Conservation (phyloP, 768 basidiomycete genomes). For the Galerina sulciceps region DNA sequence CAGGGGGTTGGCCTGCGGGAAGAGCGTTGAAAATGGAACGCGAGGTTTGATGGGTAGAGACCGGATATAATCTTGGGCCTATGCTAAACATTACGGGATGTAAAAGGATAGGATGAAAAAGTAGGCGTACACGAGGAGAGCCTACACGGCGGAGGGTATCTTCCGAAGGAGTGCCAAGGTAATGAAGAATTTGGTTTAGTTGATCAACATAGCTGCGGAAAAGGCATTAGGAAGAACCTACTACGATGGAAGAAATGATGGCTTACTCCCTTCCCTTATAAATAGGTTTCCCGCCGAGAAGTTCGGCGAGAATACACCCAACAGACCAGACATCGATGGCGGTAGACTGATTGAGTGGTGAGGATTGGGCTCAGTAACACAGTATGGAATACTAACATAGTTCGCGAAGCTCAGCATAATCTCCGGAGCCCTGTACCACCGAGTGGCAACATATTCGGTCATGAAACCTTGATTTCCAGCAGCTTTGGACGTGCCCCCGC, state of each 20-base stretch:
- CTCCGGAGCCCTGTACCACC: slow-evolving; percentile 98
- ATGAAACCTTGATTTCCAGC: slow-evolving; percentile 93
- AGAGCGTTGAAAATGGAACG: slow-evolving; percentile 89
- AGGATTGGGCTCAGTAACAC: slow-evolving; percentile 11
- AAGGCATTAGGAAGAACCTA: not conserved
- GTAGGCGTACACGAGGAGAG: slow-evolving; percentile 76
- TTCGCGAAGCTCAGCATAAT: slow-evolving; percentile 98
- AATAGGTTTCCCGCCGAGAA: slow-evolving; percentile 92
- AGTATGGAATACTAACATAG: slow-evolving; percentile 62
- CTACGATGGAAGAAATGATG: not conserved
- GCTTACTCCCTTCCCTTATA: slow-evolving; percentile 97
- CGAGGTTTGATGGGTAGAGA: slow-evolving; percentile 97
- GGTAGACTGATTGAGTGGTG: slow-evolving; percentile 58
- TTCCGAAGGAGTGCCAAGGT: slow-evolving; percentile 97
- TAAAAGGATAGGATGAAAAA: not conserved
- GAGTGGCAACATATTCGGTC: slow-evolving; percentile 99
- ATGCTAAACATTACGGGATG: slow-evolving; percentile 5
- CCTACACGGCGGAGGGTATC: slow-evolving; percentile 96
- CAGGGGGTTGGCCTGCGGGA: slow-evolving; percentile 91
- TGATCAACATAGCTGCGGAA: slow-evolving; percentile 90
- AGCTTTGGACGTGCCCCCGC: slow-evolving; percentile 71
- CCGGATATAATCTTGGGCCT: slow-evolving; percentile 98
- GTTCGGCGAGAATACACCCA: slow-evolving; percentile 93
- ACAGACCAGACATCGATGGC: slow-evolving; percentile 97
- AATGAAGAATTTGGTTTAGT: slow-evolving; percentile 96